These are phyloP conservation scores for Diaporthe aspalathi DNA, from an alignment of 2,329 filamentous ascomycete species.

Conservation along the genomic window DNA sequence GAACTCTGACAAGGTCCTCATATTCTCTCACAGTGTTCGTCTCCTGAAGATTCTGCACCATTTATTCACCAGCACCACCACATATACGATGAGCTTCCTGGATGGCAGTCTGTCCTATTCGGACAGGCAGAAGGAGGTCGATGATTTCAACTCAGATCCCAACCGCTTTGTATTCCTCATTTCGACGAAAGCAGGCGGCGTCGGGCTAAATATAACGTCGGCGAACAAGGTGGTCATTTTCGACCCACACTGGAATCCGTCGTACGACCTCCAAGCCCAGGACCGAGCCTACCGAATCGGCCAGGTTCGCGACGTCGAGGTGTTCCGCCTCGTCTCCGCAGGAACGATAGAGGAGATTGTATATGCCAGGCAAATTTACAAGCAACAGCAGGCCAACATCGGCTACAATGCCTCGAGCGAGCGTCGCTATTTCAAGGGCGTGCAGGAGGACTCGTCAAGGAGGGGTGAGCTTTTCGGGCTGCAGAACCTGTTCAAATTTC, in stretches of 20 bases:
- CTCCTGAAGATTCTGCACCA: slow-evolving; percentile 85
- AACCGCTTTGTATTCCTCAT: slow-evolving; percentile 95
- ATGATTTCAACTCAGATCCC: slow-evolving; percentile 91
- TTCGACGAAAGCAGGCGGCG: slow-evolving; percentile 90
- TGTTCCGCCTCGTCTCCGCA: slow-evolving; percentile 89
- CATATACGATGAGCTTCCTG: slow-evolving; percentile 91
- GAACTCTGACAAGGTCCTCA: slow-evolving; percentile 91
- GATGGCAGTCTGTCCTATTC: slow-evolving; percentile 87
- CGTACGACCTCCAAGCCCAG: slow-evolving; percentile 94
- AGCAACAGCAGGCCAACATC: slow-evolving; percentile 98
- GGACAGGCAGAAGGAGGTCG: slow-evolving; percentile 83
- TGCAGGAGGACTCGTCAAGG: slow-evolving; percentile 83
- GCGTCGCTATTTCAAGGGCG: slow-evolving; percentile 93
- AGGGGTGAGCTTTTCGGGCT: slow-evolving; percentile 96
- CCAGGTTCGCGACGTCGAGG: slow-evolving; percentile 91
- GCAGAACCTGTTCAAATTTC: slow-evolving; percentile 85
- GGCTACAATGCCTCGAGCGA: slow-evolving; percentile 94
- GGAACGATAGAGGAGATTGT: slow-evolving; percentile 98
- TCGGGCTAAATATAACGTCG: slow-evolving; percentile 95
- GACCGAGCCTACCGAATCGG: slow-evolving; percentile 97
- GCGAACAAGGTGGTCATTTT: slow-evolving; percentile 98
- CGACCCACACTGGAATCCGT: slow-evolving; percentile 97
- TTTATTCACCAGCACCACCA: slow-evolving; percentile 83
- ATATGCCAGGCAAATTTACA: slow-evolving; percentile 97
- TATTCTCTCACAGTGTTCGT: slow-evolving; percentile 93